Evolutionary conservation across 2,329 filamentous ascomycete species (phyloP).

Genomic region (Ophiostoma sp.): DNA sequence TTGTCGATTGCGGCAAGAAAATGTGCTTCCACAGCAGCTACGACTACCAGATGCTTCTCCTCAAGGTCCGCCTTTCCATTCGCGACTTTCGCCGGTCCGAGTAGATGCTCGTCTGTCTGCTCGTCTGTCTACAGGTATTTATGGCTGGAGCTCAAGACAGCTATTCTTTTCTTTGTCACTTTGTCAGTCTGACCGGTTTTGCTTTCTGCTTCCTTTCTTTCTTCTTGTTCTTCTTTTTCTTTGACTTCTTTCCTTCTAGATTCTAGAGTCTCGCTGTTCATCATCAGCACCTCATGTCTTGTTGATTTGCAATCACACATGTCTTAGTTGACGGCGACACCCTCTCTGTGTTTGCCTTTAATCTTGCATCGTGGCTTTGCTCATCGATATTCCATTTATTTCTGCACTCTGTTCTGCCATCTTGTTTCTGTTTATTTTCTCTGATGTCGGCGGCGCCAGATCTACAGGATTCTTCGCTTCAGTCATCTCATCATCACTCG

Average conservation of each 20-base stretch:
- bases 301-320: neutral
- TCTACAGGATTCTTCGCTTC: neutral
- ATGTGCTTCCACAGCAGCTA: neutral
- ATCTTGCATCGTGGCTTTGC: neutral
- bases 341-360: neutral
- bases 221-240: neutral
- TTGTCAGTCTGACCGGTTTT: neutral
- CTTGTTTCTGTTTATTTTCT: neutral
- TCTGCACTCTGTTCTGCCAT: neutral
- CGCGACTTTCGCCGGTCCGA: neutral
- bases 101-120: neutral
- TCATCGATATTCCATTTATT: neutral
- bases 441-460: neutral
- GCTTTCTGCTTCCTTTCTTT: too few species aligned
- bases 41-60: neutral
- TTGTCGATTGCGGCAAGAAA: neutral
- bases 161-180: neutral
- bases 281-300: neutral
- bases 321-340: neutral
- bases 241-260: neutral
- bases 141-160: neutral
- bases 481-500: neutral
- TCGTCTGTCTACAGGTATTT: too few species aligned
- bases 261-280: neutral
- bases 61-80: neutral